phyloP scores from a whole-genome alignment of 768 basidiomycete genomes.

The Kwoniella shandongensis region DNA sequence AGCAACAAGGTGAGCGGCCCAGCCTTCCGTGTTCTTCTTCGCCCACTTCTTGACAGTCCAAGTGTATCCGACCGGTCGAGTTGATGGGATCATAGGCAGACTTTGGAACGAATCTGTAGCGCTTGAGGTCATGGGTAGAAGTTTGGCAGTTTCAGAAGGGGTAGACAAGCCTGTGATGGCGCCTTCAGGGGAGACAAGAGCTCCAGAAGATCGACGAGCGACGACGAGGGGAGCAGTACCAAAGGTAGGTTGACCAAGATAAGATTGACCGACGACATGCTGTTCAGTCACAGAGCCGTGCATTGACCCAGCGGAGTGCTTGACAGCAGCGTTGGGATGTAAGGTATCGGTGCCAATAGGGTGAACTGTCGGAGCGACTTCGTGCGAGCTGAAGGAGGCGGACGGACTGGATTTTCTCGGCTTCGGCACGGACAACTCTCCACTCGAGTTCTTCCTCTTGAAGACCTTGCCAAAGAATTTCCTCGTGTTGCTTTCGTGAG shows the following conservation, averaged over 20 bases:
- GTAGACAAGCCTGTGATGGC: conserved; percentile 28
- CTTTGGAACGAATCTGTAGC: conserved; percentile 13
- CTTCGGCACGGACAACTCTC: background rate
- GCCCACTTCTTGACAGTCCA: conserved; percentile 51
- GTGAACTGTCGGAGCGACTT: background rate
- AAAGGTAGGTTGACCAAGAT: conserved; percentile 40
- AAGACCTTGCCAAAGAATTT: conserved; percentile 52
- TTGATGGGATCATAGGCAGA: conserved; percentile 28
- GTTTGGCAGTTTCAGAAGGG: conserved; percentile 8
- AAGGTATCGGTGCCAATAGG: conserved; percentile 5
- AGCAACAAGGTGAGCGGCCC: conserved; percentile 37
- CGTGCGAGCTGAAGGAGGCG: conserved; percentile 19
- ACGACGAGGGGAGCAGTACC: conserved; percentile 44
- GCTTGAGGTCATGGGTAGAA: conserved; percentile 5
- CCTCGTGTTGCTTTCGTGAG: conserved; percentile 36
- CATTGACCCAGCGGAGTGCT: background rate
- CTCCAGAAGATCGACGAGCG: conserved; percentile 20
- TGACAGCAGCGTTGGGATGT: conserved; percentile 10
- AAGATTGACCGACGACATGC: conserved; percentile 3
- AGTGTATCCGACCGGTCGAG: conserved; percentile 46
- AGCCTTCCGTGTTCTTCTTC: conserved; percentile 43
- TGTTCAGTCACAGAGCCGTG: background rate
- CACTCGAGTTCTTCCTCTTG: conserved; percentile 38
- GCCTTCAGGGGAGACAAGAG: conserved; percentile 24
- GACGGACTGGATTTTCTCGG: conserved; percentile 16